Conservation (phyloP, 176 grass and related monocot genomes). For the Aegilops longissima region DNA sequence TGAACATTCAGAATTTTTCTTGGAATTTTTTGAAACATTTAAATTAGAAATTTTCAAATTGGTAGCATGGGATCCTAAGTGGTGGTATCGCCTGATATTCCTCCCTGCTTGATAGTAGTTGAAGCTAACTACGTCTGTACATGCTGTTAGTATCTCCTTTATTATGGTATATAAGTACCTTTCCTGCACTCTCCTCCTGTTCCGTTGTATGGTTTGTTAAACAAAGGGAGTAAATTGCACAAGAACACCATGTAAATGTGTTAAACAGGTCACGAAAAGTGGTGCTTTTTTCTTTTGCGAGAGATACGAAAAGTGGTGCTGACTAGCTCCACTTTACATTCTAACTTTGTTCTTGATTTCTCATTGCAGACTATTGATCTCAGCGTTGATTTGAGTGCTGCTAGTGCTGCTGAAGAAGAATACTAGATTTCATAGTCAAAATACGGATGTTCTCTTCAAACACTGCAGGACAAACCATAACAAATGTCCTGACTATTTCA, state of each 20-base stretch:
- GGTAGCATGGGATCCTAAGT: too few species aligned
- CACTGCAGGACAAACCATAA: constrained; percentile 12
- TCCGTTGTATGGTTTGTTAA: neutral
- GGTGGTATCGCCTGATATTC: too few species aligned
- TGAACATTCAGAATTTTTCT: too few species aligned
- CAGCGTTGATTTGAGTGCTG: constrained; percentile 83
- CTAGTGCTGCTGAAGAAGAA: constrained; percentile 91
- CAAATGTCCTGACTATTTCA: constrained; percentile 7
- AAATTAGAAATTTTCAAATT: too few species aligned
- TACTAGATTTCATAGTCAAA: constrained; percentile 41
- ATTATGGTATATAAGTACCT: constrained; percentile 9
- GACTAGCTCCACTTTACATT: constrained; percentile 9
- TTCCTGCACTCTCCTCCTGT: neutral
- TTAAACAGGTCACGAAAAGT: neutral
- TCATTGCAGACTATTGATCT: constrained; percentile 61
- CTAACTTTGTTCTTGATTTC: neutral
- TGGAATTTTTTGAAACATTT: too few species aligned
- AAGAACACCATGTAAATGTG: neutral
- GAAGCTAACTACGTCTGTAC: neutral
- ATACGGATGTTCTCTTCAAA: neutral
- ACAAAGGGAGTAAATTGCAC: neutral
- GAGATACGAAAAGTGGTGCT: neutral
- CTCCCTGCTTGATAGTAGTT: neutral
- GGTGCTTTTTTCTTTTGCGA: neutral
- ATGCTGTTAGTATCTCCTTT: neutral